A percentile compares a stretch with the other conserved stretches of the same genome.
These are phyloP conservation scores for Acephala macrosclerotiorum DNA, from an alignment of 2,329 filamentous ascomycete genomes.

Conservation along the genomic window DNA sequence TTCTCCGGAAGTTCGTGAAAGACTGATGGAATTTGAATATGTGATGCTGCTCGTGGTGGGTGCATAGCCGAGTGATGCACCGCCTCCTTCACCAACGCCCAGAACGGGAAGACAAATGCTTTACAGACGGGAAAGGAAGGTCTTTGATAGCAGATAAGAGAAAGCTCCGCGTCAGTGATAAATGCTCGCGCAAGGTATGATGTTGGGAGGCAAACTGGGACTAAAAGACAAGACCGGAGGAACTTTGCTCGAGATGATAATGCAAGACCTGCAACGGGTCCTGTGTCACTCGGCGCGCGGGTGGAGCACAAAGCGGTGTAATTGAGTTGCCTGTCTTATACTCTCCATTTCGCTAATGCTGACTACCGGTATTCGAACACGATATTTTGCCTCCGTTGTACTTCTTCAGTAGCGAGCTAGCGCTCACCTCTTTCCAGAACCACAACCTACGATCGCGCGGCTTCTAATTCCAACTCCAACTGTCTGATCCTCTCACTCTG, in stretches of 20 bases:
- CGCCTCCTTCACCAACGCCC: background rate
- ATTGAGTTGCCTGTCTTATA: background rate
- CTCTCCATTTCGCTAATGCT: background rate
- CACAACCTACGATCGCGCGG: slow-evolving; percentile 50
- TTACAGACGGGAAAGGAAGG: too few species aligned
- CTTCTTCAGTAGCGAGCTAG: background rate
- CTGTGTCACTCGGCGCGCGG: background rate
- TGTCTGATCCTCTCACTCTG: slow-evolving; percentile 74
- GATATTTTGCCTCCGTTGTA: background rate
- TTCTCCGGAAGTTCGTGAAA: background rate
- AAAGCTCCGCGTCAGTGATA: too few species aligned
- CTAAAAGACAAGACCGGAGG: too few species aligned
- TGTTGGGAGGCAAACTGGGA: too few species aligned
- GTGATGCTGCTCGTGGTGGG: background rate
- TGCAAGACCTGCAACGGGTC: too few species aligned
- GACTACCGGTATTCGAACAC: background rate
- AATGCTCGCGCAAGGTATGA: too few species aligned
- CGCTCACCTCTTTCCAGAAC: background rate
- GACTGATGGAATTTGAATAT: background rate
- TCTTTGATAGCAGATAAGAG: too few species aligned
- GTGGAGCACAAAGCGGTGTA: background rate
- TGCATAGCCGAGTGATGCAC: slow-evolving; percentile 2
- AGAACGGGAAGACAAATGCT: background rate
- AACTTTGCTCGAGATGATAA: too few species aligned
- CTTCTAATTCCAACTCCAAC: slow-evolving; percentile 72